Base-by-base conservation (phyloP, 768 basidiomycete species). In the Nidularia pulvinata region DNA sequence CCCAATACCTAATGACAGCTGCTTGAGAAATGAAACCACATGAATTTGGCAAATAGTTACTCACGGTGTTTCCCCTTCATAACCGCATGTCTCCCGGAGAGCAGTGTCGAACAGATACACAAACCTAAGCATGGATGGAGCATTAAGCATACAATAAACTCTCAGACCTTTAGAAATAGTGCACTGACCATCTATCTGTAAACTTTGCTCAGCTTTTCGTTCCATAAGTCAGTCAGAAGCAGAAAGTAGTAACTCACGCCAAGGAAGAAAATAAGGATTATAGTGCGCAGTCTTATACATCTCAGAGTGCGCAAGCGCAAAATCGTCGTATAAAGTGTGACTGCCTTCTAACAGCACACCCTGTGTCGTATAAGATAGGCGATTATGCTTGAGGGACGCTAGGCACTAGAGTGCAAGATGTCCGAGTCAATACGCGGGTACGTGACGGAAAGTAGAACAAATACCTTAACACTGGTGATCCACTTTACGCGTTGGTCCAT, bases 81-180 rank as follows among this genome's bases (percentile, higher is more conserved):
- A 58, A n/a, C 57, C 57, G 25, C 57, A 58, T 5, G 54, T 55
- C 10, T 58, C 57, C 2, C 57, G 55, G 19, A 58, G 55, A 5
- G 49, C 36, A 42, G 30, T 45, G 25, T 55, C 57, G 46, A 58
- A 58, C 33, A 53, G 33, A 36, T 55, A 55, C 37, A 55, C 37
- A 43, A 58, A 56, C 57, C 57, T 58, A 43, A 42, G 13, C 50
- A 19, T 25, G 1, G 5, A 16, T 39, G 16, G 11, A 14, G 22
- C 11, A 47, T 33, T 37, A 13, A 33, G 7, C 5, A 14, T 25
- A 11, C 22, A 13, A 19, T n/a, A n/a, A n/a, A n/a, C n/a, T n/a
- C n/a, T n/a, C n/a, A n/a, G n/a, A n/a, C n/a, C n/a, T n/a, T n/a
- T n/a, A n/a, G n/a, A n/a, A n/a, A n/a, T n/a, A n/a, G n/a, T n/a